Base-by-base conservation (phyloP, 768 basidiomycete genomes). In the Ramaria sp. region DNA sequence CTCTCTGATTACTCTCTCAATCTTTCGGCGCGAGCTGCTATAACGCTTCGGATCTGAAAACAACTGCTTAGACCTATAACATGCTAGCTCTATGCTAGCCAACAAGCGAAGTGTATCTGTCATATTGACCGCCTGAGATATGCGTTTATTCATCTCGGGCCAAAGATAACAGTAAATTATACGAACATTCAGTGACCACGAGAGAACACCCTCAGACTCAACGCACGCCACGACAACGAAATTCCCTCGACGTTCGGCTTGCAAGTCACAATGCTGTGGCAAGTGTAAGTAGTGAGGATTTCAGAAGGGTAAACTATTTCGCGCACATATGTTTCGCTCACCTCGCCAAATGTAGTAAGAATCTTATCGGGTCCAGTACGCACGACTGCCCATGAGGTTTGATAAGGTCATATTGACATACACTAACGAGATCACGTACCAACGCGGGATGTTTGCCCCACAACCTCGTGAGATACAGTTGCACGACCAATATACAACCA, bases 241-340 rank as follows among this genome's bases (percentile, higher is more conserved):
- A 65, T 89, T 90, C 50, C 88, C 88, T 59, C 88, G 78, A 68
- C 86, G 87, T 68, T 91, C 88, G 16, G 87, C 88, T 70, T 89
- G 85, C 36, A 90, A 68, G 64, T 89, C 82, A 55, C 78, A 79
- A 22, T 72, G 63, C 83, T 86, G 55, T 20, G 34, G 43, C 6
- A 48, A 27, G 55, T 10, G n/a, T 24, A 25, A 30, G 38, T 5
- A n/a, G 37, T 52, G 27, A 38, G 27, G 5, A 24, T 20, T 5
- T 45, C 20, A 1, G 16, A 1, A 10, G 22, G 34, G 3, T 28
- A 34, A 36, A 48, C 13, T 27, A 28, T 7, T 25, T 13, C 25
- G 34, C 28, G 30, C 48, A 50, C 48, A 32, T 34, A 18, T 12
- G 3, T 47, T 20, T 36, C 48, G 67, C 77, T 58, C 52, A 83